Conservation (phyloP, 2,329 filamentous ascomycete species). For the Fusarium sp. region DNA sequence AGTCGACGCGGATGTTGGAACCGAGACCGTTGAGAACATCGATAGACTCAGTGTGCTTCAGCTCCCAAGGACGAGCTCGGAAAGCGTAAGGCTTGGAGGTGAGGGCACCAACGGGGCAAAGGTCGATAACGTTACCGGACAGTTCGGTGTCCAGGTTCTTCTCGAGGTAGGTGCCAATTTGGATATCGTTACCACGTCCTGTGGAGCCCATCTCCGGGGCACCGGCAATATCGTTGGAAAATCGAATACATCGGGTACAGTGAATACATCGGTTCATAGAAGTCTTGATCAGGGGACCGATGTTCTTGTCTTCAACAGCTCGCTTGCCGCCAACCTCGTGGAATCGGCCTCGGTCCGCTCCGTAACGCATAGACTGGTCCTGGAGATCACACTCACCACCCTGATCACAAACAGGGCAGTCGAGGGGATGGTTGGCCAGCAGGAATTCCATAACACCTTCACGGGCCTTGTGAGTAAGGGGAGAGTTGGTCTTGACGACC, state of each 20-base stretch:
- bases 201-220: constrained; percentile 94
- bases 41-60: constrained; percentile 95
- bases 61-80: constrained; percentile 94
- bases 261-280: constrained; percentile 99
- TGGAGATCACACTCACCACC: constrained; percentile 99
- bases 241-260: constrained; percentile 97
- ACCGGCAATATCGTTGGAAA: constrained; percentile 96
- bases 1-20: constrained; percentile 94
- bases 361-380: constrained; percentile 99
- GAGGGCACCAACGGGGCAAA: constrained; percentile 96
- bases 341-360: constrained; percentile 94
- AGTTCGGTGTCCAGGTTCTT: constrained; percentile 93
- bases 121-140: constrained; percentile 96
- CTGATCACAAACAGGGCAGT: constrained; percentile 98
- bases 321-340: constrained; percentile 96
- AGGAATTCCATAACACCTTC: constrained; percentile 99
- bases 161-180: constrained; percentile 98
- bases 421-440: constrained; percentile 93
- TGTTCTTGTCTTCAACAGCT: constrained; percentile 99
- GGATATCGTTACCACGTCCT: constrained; percentile 95
- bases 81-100: constrained; percentile 99
- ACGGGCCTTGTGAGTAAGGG: constrained; percentile 94
- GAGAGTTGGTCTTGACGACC: constrained; percentile 98
- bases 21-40: constrained; percentile 94
- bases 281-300: constrained; percentile 97